Evolutionary conservation across 257 asterid species (phyloP), one percentile per base, ranked within the genome.

Genomic region (Phtheirospermum japonicum): DNA sequence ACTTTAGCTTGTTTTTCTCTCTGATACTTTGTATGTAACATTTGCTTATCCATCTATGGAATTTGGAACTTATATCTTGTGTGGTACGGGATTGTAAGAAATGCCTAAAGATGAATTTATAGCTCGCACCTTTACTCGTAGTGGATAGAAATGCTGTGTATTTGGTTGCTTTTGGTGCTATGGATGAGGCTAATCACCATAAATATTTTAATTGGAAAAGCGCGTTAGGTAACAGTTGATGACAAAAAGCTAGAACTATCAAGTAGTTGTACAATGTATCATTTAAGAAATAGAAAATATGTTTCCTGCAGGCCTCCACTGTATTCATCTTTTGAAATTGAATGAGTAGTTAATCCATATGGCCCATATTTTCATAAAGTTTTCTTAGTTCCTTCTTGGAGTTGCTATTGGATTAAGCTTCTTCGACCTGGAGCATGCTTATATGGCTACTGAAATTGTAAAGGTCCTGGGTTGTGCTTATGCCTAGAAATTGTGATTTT

Each of bases 91-190:
- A 39, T 61, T 55, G 50, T 1, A 46, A 4, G 43, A 33, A 9
- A 63, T 45, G 55, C 33, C 39, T 54, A 65, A 28, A 48, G 57
- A 64, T 71, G 68, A 67, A 64, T 61, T 30, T 61, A 37, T 20
- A 49, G 57, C 57, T 67, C 19, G 56, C 14, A 30, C 30, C 46
- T 20, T 56, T 58, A 42, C 52, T 31, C 45, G 48, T 59, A 14
- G 57, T 30, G 43, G 66, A 40, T 20, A 64, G 53, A 64, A 18
- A 61, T 68, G 64, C 48, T 68, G 53, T 61, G 17, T 31, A 13
- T 10, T 23, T 42, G 12, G 9, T 60, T 36, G 39, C 28, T 30
- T 26, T 67, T 46, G 52, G 17, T 48, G 53, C 39, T 26, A 19
- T 59, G 68, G 37, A 36, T 52, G 14, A 37, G 61, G 43, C 40